Evolutionary conservation across 2,329 filamentous ascomycete genomes (phyloP).

Genomic region (Hymenoscyphus fructigenus): DNA sequence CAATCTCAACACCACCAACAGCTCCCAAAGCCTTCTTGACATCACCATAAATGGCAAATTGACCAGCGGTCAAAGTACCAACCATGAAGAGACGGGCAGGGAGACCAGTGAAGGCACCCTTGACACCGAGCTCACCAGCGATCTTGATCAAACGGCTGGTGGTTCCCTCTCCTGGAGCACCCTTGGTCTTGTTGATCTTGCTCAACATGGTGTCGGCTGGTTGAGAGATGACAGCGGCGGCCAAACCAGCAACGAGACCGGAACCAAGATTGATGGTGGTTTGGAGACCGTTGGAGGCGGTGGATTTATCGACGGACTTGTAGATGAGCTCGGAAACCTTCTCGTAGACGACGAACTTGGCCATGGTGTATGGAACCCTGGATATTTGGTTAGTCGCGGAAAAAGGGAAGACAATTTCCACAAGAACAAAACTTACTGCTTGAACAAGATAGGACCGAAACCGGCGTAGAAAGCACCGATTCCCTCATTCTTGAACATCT

Average conservation of each 20-base stretch:
- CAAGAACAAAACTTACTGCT: constrained; percentile 57
- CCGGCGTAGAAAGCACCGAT: constrained; percentile 85
- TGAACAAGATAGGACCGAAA: constrained; percentile 84
- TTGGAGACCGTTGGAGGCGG: constrained; percentile 66
- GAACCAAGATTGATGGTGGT: constrained; percentile 79
- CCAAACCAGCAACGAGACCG: constrained; percentile 79
- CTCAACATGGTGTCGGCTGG: constrained; percentile 91
- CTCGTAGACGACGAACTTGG: constrained; percentile 94
- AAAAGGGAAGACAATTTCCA: constrained; percentile 11
- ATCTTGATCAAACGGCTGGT: constrained; percentile 83
- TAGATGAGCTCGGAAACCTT: constrained; percentile 78
- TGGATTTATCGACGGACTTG: constrained; percentile 67
- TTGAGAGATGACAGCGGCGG: constrained; percentile 82
- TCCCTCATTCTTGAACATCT: constrained; percentile 82
- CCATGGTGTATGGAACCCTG: constrained; percentile 89
- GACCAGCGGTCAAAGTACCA: constrained; percentile 68
- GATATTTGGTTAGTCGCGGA: constrained; percentile 16
- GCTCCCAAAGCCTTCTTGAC: constrained; percentile 70
- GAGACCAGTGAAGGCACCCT: constrained; percentile 77
- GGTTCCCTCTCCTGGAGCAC: constrained; percentile 81
- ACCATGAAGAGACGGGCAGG: constrained; percentile 74
- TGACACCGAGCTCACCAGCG: constrained; percentile 77
- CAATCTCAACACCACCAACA: constrained; percentile 73
- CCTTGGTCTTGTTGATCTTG: constrained; percentile 96
- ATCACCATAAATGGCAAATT: constrained; percentile 87